Evolutionary conservation across 352 stramenopile species (phyloP).

Genomic region (Globisporangium paddicum): DNA sequence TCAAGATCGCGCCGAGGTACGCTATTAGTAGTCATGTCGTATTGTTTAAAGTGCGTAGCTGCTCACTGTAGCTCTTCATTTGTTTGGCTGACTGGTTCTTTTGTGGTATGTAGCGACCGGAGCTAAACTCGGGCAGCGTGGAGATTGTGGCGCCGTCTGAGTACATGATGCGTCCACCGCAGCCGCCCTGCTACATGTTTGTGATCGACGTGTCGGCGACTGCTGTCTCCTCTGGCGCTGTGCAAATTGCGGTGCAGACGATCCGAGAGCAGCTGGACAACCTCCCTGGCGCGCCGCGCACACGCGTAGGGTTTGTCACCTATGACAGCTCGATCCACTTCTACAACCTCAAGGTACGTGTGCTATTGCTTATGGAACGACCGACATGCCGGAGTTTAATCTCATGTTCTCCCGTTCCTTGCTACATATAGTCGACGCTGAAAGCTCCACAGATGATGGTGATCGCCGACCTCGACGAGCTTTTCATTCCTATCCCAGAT

Average conservation of each 20-base stretch:
- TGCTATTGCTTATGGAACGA: too few species aligned
- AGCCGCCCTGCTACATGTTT: conserved; percentile 87
- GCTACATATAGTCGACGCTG: conserved; percentile 39
- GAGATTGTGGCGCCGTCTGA: conserved; percentile 85
- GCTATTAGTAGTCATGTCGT: conserved; percentile 61
- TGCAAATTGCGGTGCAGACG: conserved; percentile 67
- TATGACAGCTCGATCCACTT: conserved; percentile 87
- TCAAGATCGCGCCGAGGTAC: conserved; percentile 89
- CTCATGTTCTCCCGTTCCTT: conserved; percentile 10
- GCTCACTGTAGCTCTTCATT: conserved; percentile 2
- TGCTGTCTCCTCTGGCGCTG: conserved; percentile 60
- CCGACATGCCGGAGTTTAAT: neutral
- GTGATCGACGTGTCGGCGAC: conserved; percentile 86
- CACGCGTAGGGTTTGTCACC: conserved; percentile 81
- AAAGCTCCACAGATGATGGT: conserved; percentile 90
- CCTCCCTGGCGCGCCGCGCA: conserved; percentile 63
- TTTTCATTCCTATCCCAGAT: conserved; percentile 92
- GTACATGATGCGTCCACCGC: conserved; percentile 89
- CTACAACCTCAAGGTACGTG: conserved; percentile 89
- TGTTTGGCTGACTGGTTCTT: neutral
- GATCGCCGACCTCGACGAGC: conserved; percentile 80
- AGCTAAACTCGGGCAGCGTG: conserved; percentile 69
- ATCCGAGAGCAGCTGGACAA: conserved; percentile 84
- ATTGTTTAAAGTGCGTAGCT: conserved; percentile 39
- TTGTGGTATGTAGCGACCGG: conserved; percentile 38